Percentiles rank a stretch among this genome's conserved stretches.
Conservation (phyloP, 805 yeast genomes). For the Kuraishia hungarica region DNA sequence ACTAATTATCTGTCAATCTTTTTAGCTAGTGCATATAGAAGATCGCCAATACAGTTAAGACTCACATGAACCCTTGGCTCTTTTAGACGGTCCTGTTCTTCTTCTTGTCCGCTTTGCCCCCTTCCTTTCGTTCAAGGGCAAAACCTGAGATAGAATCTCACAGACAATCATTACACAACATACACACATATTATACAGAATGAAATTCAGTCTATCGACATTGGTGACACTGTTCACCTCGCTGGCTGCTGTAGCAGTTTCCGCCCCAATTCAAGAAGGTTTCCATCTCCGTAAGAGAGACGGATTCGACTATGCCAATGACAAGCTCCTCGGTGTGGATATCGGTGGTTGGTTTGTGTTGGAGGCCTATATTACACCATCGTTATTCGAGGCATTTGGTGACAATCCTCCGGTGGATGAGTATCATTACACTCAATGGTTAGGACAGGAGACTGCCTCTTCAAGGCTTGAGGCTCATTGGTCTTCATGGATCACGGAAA, state of each 20-base stretch:
- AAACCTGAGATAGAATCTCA: too few species aligned
- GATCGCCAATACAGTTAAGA: too few species aligned
- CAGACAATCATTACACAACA: too few species aligned
- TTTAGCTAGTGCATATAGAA: too few species aligned
- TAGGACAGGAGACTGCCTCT: constrained; percentile 55
- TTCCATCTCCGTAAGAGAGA: constrained; percentile 14
- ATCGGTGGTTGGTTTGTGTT: constrained; percentile 69
- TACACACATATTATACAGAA: neutral
- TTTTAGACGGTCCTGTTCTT: too few species aligned
- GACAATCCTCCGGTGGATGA: constrained; percentile 72
- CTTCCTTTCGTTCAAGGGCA: too few species aligned
- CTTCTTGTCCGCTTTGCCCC: too few species aligned
- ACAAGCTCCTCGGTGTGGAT: constrained; percentile 35
- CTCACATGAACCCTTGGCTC: too few species aligned
- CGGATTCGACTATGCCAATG: constrained; percentile 17
- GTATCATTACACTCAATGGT: constrained; percentile 50
- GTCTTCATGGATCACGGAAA: constrained; percentile 67
- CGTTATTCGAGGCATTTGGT: constrained; percentile 47
- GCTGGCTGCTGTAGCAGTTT: neutral
- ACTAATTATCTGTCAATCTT: neutral
- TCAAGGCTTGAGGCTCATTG: constrained; percentile 59
- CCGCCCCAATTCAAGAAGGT: neutral
- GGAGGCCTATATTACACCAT: constrained; percentile 82
- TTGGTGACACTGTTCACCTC: constrained; percentile 1
- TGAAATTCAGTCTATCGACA: neutral